These are phyloP conservation scores for Arbutus unedo DNA, from an alignment of 148 eudicot species.

Conservation along the genomic window DNA sequence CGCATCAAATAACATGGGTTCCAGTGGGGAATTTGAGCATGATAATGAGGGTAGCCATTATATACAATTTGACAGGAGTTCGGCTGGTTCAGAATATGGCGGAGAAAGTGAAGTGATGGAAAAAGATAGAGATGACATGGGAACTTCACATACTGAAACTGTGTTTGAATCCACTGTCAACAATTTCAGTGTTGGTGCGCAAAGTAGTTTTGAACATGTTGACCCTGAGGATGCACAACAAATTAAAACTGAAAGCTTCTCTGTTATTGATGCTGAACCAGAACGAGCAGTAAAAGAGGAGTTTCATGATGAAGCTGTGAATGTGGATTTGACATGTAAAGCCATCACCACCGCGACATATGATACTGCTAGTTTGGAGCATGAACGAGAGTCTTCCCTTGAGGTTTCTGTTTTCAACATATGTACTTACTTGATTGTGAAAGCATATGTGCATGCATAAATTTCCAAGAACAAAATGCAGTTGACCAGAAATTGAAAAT, in stretches of 20 bases:
- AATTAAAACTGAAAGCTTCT: constrained; percentile 17
- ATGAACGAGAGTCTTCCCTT: constrained; percentile 13
- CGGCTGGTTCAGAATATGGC: constrained; percentile 25
- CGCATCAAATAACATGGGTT: constrained; percentile 20
- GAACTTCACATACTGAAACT: constrained; percentile 23
- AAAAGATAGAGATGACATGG: constrained; percentile 23
- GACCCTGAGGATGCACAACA: constrained; percentile 22
- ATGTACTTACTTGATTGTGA: neutral
- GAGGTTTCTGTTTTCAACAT: constrained; percentile 31
- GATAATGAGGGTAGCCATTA: constrained; percentile 10
- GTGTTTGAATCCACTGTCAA: constrained; percentile 20
- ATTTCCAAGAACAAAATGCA: neutral
- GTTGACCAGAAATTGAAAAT: neutral
- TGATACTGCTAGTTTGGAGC: constrained; percentile 16
- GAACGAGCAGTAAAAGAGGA: constrained; percentile 21
- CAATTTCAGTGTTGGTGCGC: neutral
- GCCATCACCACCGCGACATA: constrained; percentile 10
- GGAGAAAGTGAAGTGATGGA: constrained; percentile 22
- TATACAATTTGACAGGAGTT: constrained; percentile 30
- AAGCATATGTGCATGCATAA: neutral
- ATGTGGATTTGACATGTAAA: constrained; percentile 17
- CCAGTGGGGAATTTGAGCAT: constrained; percentile 23
- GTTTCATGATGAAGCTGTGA: neutral
- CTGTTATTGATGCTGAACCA: constrained; percentile 13
- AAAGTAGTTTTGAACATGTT: constrained; percentile 7